These are phyloP conservation scores for Hirsutella minnesotensis DNA, from an alignment of 2,329 filamentous ascomycete species.

Conservation along the genomic window DNA sequence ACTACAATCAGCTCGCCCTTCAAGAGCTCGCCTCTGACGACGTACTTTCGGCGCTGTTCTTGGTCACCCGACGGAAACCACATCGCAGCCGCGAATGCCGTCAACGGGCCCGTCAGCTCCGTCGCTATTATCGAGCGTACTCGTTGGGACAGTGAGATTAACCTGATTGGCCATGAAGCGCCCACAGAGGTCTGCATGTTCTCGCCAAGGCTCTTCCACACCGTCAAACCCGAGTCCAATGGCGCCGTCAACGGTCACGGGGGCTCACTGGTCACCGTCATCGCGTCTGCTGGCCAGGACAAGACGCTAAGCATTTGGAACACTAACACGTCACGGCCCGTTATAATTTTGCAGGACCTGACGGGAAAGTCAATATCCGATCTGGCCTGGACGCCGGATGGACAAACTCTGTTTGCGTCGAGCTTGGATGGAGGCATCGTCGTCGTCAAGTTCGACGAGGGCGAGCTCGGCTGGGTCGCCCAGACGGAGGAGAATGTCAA, in stretches of 20 bases:
- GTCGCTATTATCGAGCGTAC: constrained; percentile 91
- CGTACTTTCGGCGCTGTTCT: constrained; percentile 90
- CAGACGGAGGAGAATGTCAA: constrained; percentile 83
- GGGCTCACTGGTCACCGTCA: constrained; percentile 66
- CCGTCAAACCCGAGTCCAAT: constrained; percentile 48
- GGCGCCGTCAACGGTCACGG: constrained; percentile 30
- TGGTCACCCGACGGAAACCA: constrained; percentile 98
- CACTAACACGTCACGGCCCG: constrained; percentile 82
- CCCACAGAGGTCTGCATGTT: constrained; percentile 97
- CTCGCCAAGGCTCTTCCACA: constrained; percentile 79
- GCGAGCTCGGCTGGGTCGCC: constrained; percentile 83
- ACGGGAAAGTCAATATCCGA: constrained; percentile 89
- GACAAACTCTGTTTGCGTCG: constrained; percentile 72
- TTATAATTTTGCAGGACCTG: constrained; percentile 82
- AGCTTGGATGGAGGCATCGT: constrained; percentile 86
- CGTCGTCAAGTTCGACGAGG: constrained; percentile 67
- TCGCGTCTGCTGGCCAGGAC: constrained; percentile 92
- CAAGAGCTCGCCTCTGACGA: constrained; percentile 82
- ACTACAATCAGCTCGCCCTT: constrained; percentile 85
- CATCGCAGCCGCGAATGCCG: constrained; percentile 91
- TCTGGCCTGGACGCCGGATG: constrained; percentile 86
- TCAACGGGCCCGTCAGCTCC: constrained; percentile 93
- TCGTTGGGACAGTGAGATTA: constrained; percentile 92
- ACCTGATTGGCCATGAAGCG: constrained; percentile 91
- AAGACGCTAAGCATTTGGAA: constrained; percentile 97